Percentiles rank a stretch among this genome's conserved stretches.
Evolutionary conservation across 2,329 filamentous ascomycete genomes (phyloP).

Genomic region (Teratosphaeria zuluensis): DNA sequence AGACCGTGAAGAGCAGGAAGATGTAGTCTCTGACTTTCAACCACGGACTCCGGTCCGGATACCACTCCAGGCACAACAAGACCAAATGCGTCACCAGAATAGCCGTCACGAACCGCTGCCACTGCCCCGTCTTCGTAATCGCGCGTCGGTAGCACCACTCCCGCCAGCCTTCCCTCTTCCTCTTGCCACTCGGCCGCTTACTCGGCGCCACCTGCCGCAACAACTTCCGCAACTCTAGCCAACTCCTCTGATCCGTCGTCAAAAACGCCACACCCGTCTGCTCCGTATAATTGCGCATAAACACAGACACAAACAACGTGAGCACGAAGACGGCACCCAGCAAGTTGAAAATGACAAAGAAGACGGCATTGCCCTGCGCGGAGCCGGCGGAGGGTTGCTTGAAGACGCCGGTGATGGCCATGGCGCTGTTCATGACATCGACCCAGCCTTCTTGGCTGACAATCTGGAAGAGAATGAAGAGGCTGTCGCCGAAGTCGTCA

Average conservation of each 20-base stretch:
- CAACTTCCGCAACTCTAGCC: slow-evolving; percentile 88
- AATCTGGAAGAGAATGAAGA: slow-evolving; percentile 97
- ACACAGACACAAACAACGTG: slow-evolving; percentile 95
- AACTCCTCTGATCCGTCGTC: slow-evolving; percentile 90
- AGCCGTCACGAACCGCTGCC: slow-evolving; percentile 74
- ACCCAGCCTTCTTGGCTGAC: slow-evolving; percentile 98
- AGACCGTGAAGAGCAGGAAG: slow-evolving; percentile 70
- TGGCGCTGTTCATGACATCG: slow-evolving; percentile 77
- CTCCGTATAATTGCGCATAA: slow-evolving; percentile 99
- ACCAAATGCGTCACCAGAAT: slow-evolving; percentile 74
- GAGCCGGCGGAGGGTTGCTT: slow-evolving; percentile 61
- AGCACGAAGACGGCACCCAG: slow-evolving; percentile 92
- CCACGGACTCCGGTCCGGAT: slow-evolving; percentile 64
- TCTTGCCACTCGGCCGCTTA: slow-evolving; percentile 75
- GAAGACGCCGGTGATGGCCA: slow-evolving; percentile 68
- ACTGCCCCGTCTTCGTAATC: slow-evolving; percentile 85
- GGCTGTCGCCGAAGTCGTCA: slow-evolving; percentile 83
- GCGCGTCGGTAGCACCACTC: slow-evolving; percentile 92
- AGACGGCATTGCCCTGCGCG: slow-evolving; percentile 77
- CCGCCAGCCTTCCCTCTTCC: slow-evolving; percentile 63
- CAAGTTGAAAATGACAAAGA: slow-evolving; percentile 94
- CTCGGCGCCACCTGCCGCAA: slow-evolving; percentile 89
- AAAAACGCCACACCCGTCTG: slow-evolving; percentile 95
- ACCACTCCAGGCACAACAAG: slow-evolving; percentile 77
- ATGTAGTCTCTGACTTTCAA: slow-evolving; percentile 55